Base-by-base conservation (phyloP, 2,329 filamentous ascomycete species). In the Endothia cerciana region DNA sequence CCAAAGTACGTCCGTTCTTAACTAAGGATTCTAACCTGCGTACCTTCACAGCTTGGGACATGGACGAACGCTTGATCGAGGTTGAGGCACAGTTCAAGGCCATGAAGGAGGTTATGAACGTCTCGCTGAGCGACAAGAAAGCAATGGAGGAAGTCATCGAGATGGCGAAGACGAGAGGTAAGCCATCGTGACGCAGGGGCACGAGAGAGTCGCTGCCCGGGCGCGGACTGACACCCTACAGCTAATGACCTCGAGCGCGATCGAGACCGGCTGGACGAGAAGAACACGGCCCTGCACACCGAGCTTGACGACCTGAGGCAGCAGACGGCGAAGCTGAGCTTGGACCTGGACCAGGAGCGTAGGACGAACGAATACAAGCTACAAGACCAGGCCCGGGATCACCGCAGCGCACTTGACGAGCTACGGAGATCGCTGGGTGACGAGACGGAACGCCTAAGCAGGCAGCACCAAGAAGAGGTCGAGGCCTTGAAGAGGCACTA, bases 11-110 rank as follows among this genome's bases (percentile, higher is more conserved):
- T 76, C 72, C 75, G 1, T 94, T 85, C 81, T 82, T 94, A 73
- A 89, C 85, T 70, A 91, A 89, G 80, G 80, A 89, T 82, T 92
- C 93, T 88, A 90, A 92, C 84, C 79, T 85, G 70, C 83, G 81
- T 72, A 77, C 75, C 41, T 86, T 82, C 78, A 69, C 85, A 92
- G 91, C 86, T 73, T 94, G 90, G 85, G 93, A 97, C 75, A 88
- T 93, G 70, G 89, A 93, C 72, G 87, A 87, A 68, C 88, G 90
- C 70, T 85, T 97, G 71, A 88, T 89, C 69, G 85, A 88, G 67
- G 89, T 97, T 79, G 92, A 97, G 72, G 82, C 83, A 22, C 84
- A 94, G 72, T 93, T 93, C 74, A 84, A 85, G 58, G 82, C 85
- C 66, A 82, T 98, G 68, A 90, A 90, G 73, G 84, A 89, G 65